phyloP scores from a whole-genome alignment of 768 basidiomycete genomes.

The Mycena galericulata region DNA sequence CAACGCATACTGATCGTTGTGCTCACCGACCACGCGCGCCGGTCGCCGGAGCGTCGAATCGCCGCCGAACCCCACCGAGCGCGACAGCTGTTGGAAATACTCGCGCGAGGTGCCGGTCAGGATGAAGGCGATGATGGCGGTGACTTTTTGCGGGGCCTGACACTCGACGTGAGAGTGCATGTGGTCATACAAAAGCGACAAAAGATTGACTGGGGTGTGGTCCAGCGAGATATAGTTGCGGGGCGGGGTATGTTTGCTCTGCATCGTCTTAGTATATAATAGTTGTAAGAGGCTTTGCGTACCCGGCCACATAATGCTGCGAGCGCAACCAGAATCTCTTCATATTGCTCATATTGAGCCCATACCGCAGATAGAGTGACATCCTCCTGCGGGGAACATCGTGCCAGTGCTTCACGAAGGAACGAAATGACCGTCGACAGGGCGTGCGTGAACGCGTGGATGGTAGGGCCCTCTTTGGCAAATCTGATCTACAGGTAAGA shows the following conservation, averaged over 20 bases:
- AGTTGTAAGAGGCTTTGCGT: neutral
- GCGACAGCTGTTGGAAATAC: constrained; percentile 69
- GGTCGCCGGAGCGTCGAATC: constrained; percentile 42
- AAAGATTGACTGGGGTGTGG: constrained; percentile 59
- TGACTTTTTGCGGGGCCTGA: constrained; percentile 60
- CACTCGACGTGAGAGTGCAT: constrained; percentile 66
- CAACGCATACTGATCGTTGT: constrained; percentile 46
- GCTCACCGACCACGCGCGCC: constrained; percentile 39
- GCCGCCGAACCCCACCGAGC: constrained; percentile 67
- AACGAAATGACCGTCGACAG: constrained; percentile 66
- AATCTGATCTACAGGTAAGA: constrained; percentile 48
- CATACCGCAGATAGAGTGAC: constrained; percentile 56
- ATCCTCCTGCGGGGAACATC: constrained; percentile 51
- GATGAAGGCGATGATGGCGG: constrained; percentile 74
- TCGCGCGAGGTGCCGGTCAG: constrained; percentile 71
- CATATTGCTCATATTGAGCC: constrained; percentile 61
- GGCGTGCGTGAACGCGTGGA: constrained; percentile 76
- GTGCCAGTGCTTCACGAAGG: constrained; percentile 60
- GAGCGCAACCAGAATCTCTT: constrained; percentile 64
- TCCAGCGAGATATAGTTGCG: constrained; percentile 58
- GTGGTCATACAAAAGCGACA: constrained; percentile 72
- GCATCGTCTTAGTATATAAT: neutral
- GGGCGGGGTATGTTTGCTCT: constrained; percentile 51
- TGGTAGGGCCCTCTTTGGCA: constrained; percentile 61
- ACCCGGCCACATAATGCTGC: constrained; percentile 72